Percentiles rank a stretch among this genome's conserved stretches.
phyloP scores from a whole-genome alignment of 176 grass and related monocot species.

The Musa troglodytarum region DNA sequence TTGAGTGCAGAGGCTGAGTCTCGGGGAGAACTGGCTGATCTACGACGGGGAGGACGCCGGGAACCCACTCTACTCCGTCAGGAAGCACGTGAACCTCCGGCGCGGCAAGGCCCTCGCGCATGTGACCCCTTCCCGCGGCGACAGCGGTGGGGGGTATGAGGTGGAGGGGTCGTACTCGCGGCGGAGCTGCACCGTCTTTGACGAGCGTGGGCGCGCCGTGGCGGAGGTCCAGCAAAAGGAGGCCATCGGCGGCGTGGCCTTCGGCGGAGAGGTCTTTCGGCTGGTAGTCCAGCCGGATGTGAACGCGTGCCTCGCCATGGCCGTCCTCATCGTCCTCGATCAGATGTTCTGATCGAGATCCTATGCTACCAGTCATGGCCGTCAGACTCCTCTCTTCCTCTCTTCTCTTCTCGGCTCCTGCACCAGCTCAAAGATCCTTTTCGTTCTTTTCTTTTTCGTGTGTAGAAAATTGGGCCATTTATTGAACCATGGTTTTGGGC shows the following conservation, averaged over 20 bases:
- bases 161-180: constrained; percentile 63
- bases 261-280: constrained; percentile 69
- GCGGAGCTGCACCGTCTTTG: constrained; percentile 65
- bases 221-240: constrained; percentile 67
- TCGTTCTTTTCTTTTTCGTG: too few species aligned
- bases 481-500: too few species aligned
- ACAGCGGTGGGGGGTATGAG: constrained; percentile 21
- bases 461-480: too few species aligned
- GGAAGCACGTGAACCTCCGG: constrained; percentile 25
- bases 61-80: constrained; percentile 43
- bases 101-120: constrained; percentile 31
- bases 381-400: constrained; percentile 18
- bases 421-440: too few species aligned
- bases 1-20: constrained; percentile 42
- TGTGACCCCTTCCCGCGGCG: constrained; percentile 28
- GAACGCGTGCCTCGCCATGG: constrained; percentile 62
- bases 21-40: constrained; percentile 64
- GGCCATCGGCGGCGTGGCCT: constrained; percentile 23
- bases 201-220: constrained; percentile 36
- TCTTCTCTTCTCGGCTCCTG: not conserved
- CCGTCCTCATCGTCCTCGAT: constrained; percentile 71
- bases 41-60: constrained; percentile 42
- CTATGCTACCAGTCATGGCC: not conserved
- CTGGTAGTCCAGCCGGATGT: constrained; percentile 53
- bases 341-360: constrained; percentile 44